Conservation (phyloP, 495 filamentous ascomycete genomes). For the Chlorociboria aeruginascens region DNA sequence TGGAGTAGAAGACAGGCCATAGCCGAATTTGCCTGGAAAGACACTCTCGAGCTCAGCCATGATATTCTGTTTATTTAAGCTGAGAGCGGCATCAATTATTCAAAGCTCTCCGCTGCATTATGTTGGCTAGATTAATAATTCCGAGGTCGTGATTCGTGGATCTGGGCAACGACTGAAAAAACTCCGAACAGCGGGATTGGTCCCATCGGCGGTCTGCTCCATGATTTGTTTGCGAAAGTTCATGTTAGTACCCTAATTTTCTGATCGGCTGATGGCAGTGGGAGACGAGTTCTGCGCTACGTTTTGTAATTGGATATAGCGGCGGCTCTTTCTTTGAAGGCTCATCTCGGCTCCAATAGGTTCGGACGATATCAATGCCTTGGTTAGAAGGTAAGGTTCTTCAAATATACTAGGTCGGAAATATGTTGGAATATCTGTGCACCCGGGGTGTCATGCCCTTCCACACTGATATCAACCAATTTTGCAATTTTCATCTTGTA, state of each 20-base stretch:
- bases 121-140: background rate
- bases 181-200: background rate
- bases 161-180: background rate
- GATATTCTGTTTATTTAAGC: constrained; percentile 6
- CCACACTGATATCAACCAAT: background rate
- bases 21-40: constrained; percentile 4
- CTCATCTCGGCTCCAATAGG: background rate
- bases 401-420: too few species aligned
- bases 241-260: background rate
- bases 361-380: background rate
- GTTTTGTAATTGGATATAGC: constrained; percentile 2
- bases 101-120: background rate
- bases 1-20: constrained; percentile 4
- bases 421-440: background rate
- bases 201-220: background rate
- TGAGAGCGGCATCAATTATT: background rate
- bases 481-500: background rate
- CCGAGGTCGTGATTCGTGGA: background rate
- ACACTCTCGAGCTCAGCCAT: constrained; percentile 2
- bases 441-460: background rate
- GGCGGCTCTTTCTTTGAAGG: background rate
- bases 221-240: background rate
- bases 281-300: constrained; percentile 1
- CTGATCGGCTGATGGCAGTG: constrained; percentile 2
- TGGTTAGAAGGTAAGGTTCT: background rate